Conservation (phyloP, 2,329 filamentous ascomycete species). For the Dothistroma septosporum region DNA sequence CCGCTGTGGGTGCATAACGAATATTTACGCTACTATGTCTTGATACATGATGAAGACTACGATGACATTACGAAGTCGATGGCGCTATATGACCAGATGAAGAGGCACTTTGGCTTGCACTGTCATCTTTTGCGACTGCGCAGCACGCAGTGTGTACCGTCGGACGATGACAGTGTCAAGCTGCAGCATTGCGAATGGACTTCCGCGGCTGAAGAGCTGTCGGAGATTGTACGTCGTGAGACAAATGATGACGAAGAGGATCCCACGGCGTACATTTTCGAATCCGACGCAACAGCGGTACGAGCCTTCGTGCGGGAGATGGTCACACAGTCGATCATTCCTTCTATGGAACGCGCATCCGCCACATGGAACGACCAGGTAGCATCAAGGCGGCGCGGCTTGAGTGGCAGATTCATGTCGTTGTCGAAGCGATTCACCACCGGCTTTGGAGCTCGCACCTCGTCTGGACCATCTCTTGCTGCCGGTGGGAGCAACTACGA, state of each 20-base stretch:
- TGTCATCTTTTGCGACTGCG: conserved; percentile 86
- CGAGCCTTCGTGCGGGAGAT: conserved; percentile 89
- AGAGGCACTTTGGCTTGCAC: conserved; percentile 92
- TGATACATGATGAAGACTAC: conserved; percentile 92
- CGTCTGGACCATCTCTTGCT: conserved; percentile 47
- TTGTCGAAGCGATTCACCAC: conserved; percentile 85
- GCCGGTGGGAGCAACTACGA: conserved; percentile 69
- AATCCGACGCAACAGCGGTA: conserved; percentile 85
- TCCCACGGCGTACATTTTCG: conserved; percentile 75
- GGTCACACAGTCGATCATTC: conserved; percentile 89
- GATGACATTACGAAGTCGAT: conserved; percentile 91
- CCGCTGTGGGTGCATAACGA: conserved; percentile 87
- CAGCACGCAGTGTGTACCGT: conserved; percentile 78
- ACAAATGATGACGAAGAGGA: conserved; percentile 66
- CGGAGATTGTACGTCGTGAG: conserved; percentile 54
- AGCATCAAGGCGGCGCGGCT: conserved; percentile 79
- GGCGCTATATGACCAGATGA: conserved; percentile 95
- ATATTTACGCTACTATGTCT: conserved; percentile 90
- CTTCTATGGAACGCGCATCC: conserved; percentile 90
- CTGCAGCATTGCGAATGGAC: conserved; percentile 85
- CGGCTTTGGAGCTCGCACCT: conserved; percentile 62
- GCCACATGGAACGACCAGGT: conserved; percentile 97
- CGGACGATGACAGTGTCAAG: conserved; percentile 83
- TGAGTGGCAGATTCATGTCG: conserved; percentile 91
- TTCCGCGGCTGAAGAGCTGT: conserved; percentile 78